These are phyloP conservation scores for Xerocomellus intermedius DNA, from an alignment of 768 basidiomycete genomes.

Conservation along the genomic window DNA sequence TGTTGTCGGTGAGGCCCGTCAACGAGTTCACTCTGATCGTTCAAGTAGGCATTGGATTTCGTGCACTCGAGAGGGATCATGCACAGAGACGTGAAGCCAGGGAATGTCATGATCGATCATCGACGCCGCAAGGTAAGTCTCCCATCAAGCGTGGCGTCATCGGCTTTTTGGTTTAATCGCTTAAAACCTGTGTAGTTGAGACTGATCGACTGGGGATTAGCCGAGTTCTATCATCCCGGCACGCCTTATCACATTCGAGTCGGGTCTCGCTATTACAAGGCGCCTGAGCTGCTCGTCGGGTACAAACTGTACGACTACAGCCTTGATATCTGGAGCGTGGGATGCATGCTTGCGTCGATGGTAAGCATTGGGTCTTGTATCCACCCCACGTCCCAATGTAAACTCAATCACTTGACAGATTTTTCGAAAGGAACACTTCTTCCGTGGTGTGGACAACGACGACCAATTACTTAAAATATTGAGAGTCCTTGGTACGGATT, in stretches of 20 bases:
- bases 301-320: constrained; percentile 73
- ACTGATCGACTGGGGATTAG: constrained; percentile 75
- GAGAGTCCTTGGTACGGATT: constrained; percentile 66
- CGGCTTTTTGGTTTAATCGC: background rate
- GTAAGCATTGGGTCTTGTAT: constrained; percentile 36
- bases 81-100: constrained; percentile 67
- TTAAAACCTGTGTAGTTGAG: constrained; percentile 37
- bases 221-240: constrained; percentile 72
- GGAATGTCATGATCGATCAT: constrained; percentile 76
- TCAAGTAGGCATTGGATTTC: constrained; percentile 55
- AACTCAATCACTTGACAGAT: constrained; percentile 41
- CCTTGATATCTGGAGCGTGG: constrained; percentile 71
- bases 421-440: constrained; percentile 73
- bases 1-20: background rate
- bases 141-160: background rate
- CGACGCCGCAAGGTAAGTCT: constrained; percentile 52
- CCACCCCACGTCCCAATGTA: background rate
- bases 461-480: constrained; percentile 72
- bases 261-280: constrained; percentile 71
- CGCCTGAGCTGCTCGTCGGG: constrained; percentile 68
- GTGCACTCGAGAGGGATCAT: constrained; percentile 72
- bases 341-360: constrained; percentile 76
- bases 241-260: constrained; percentile 73
- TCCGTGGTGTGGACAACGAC: constrained; percentile 71
- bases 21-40: background rate